Percentiles rank a stretch among this genome's conserved stretches.
These are phyloP conservation scores for Trichoderma harzianum DNA, from an alignment of 2,329 filamentous ascomycete genomes.

Conservation along the genomic window DNA sequence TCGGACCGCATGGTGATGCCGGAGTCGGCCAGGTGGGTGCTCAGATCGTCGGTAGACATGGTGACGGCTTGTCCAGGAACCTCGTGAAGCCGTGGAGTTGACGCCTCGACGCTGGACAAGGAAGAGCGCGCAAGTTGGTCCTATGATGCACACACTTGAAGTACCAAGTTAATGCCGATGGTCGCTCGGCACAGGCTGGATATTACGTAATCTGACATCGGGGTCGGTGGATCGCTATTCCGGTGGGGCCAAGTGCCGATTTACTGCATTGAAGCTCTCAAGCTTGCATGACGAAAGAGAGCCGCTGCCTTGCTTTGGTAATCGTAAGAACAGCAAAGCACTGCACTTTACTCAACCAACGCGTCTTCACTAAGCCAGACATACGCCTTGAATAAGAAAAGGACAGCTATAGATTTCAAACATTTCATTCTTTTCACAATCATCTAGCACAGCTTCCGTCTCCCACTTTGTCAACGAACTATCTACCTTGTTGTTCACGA, in stretches of 20 bases:
- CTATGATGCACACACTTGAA: background rate
- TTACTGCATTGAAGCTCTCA: conserved; percentile 4
- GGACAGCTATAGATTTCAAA: background rate
- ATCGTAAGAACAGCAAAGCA: background rate
- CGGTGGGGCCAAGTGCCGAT: conserved; percentile 26
- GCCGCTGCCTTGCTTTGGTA: conserved; percentile 21
- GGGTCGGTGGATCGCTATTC: conserved; percentile 31
- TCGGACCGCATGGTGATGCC: conserved; percentile 77
- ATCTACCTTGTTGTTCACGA: background rate
- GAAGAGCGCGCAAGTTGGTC: background rate
- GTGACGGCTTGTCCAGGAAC: conserved; percentile 14
- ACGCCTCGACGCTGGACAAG: background rate
- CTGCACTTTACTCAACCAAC: background rate
- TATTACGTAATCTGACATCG: conserved; percentile 20
- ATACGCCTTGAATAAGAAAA: background rate
- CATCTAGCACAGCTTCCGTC: background rate
- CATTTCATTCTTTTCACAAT: background rate
- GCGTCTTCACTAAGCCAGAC: background rate
- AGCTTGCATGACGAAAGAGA: conserved; percentile 21
- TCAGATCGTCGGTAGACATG: conserved; percentile 54
- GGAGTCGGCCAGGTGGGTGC: conserved; percentile 63
- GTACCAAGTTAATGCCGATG: background rate
- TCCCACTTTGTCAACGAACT: background rate
- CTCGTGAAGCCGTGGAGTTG: background rate
- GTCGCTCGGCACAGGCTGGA: conserved; percentile 18